Evolutionary conservation across 164 flowering plant genomes (phyloP), one percentile per base, ranked within the genome.

Genomic region (Kingdonia uniflora): DNA sequence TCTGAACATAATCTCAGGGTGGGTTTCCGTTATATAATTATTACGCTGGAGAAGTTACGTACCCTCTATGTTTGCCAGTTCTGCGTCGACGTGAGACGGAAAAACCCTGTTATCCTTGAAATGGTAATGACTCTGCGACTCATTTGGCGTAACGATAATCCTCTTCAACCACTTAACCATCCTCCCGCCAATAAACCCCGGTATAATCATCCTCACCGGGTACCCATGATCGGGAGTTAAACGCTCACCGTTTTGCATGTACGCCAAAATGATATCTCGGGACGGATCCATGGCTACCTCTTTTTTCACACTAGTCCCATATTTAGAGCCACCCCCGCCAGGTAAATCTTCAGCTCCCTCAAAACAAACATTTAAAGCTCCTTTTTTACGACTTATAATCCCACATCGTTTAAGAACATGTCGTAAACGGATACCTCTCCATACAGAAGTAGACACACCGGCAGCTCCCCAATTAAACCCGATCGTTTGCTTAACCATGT

Each of bases 381-480:
- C 95, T 5, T 65, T 68, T 1, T 45, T 40, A 0, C 76, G 55
- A 64, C 76, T 71, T 42, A 57, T 38, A 46, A 94, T 65, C 8
- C 97, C 97, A 54, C 95, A 84, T 17, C 80, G 71, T 48, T 74
- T 79, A 22, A 94, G 71, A 15, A 94, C 69, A 39, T 77, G 75
- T 13, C 74, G 45, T 5, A 94, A 61, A 1, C 76, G 77, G 10
- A 77, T 87, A 1, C 99, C 99, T 1, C 82, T 71, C 99, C 99
- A 94, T 52, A 94, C 85, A 14, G 95, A 74, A 3, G 95, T 94
- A 3, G 99, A 94, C 0, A 85, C 57, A 0, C 75, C 99, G 0
- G 88, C 83, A 0, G 95, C 65, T 2, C 99, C 99, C 99, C 99
- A 94, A 71, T 88, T 94, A 71, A 94, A 94, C 0, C 99, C 99